Evolutionary conservation across 768 basidiomycete genomes (phyloP).

Genomic region (Ramaria sp.): DNA sequence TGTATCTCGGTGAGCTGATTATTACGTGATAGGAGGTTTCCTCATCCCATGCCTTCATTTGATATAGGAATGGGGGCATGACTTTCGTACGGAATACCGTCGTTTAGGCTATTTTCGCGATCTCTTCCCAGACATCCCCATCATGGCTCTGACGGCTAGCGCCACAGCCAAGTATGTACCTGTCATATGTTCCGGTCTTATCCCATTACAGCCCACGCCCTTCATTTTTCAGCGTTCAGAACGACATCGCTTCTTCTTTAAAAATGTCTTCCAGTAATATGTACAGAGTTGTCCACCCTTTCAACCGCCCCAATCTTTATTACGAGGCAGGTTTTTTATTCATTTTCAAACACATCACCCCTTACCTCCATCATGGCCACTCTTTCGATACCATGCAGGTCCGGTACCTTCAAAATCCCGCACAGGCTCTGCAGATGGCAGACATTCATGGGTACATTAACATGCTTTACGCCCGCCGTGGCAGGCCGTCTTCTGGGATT

Average conservation of each 20-base stretch:
- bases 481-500: slow-evolving; percentile 55
- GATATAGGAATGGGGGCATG: slow-evolving; percentile 75
- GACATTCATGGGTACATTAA: slow-evolving; percentile 59
- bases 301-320: slow-evolving; percentile 70
- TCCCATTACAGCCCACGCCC: not conserved
- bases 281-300: slow-evolving; percentile 61
- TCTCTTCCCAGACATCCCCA: slow-evolving; percentile 56
- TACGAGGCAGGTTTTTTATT: slow-evolving; percentile 51
- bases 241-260: slow-evolving; percentile 60
- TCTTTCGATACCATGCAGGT: slow-evolving; percentile 29
- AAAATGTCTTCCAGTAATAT: slow-evolving; percentile 46
- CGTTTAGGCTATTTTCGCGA: slow-evolving; percentile 60
- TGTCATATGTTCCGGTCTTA: slow-evolving; percentile 4
- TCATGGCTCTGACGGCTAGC: slow-evolving; percentile 83
- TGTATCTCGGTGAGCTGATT: slow-evolving; percentile 55
- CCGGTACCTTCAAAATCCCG: slow-evolving; percentile 46
- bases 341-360: not conserved
- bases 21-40: not conserved
- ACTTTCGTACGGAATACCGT: slow-evolving; percentile 68
- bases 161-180: slow-evolving; percentile 53
- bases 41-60: not conserved
- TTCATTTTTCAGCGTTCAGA: slow-evolving; percentile 43
- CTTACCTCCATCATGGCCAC: not conserved
- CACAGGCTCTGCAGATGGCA: slow-evolving; percentile 44
- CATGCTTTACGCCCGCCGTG: slow-evolving; percentile 47